phyloP scores from a whole-genome alignment of 2,329 filamentous ascomycete species.

The Claviceps sorghi region DNA sequence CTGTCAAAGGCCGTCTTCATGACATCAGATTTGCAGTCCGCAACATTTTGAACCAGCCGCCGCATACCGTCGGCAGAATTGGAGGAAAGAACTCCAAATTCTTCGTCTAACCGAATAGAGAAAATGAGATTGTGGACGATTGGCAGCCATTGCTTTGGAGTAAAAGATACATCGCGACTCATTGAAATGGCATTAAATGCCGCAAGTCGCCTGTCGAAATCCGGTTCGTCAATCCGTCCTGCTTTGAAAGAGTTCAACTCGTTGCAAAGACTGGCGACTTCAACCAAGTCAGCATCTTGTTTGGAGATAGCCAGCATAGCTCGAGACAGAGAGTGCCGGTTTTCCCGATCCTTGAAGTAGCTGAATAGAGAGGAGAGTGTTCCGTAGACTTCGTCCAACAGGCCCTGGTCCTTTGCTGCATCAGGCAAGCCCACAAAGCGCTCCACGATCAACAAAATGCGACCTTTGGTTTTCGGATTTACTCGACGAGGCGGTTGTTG shows the following conservation, averaged over 20 bases:
- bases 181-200: conserved; percentile 64
- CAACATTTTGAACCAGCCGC: conserved; percentile 55
- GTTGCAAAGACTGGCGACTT: conserved; percentile 55
- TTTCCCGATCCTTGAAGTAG: conserved; percentile 72
- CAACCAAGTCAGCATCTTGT: conserved; percentile 43
- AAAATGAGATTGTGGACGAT: conserved; percentile 81
- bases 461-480: conserved; percentile 67
- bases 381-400: conserved; percentile 53
- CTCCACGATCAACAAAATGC: conserved; percentile 65
- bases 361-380: conserved; percentile 73
- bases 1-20: conserved; percentile 31
- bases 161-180: conserved; percentile 43
- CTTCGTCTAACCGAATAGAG: conserved; percentile 72
- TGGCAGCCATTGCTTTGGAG: conserved; percentile 67
- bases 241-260: conserved; percentile 68
- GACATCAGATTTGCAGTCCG: conserved; percentile 23
- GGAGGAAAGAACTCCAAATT: conserved; percentile 64
- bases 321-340: conserved; percentile 57
- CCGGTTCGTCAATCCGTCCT: conserved; percentile 64
- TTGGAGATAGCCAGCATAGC: conserved; percentile 58
- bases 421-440: conserved; percentile 57
- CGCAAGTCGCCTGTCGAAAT: conserved; percentile 67
- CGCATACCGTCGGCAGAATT: conserved; percentile 74
- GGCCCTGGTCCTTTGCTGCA: conserved; percentile 21
- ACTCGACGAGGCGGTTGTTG: conserved; percentile 75